Evolutionary conservation across 305 asterid genomes (phyloP).

Genomic region (Solanum chacoense): DNA sequence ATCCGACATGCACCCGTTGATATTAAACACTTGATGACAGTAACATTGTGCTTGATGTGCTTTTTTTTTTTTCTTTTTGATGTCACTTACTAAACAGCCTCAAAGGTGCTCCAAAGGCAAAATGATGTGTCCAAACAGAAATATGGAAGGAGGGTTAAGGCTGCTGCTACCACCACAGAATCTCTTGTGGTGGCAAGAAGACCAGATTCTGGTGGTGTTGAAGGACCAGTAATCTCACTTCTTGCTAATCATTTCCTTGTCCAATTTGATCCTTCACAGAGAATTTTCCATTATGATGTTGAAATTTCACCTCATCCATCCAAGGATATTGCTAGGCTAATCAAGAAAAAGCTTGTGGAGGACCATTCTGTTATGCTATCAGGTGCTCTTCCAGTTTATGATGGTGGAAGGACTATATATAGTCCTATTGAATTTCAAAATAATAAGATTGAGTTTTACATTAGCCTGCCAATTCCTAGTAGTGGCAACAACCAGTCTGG

Average conservation of each 20-base stretch:
- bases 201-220: slow-evolving; percentile 87
- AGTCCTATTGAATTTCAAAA: slow-evolving; percentile 70
- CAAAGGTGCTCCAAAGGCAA: slow-evolving; percentile 11
- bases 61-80: neutral
- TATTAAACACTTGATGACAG: neutral
- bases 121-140: slow-evolving; percentile 16
- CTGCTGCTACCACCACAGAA: slow-evolving; percentile 20
- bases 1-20: neutral
- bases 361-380: slow-evolving; percentile 40
- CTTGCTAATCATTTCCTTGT: slow-evolving; percentile 87
- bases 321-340: slow-evolving; percentile 58
- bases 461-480: slow-evolving; percentile 46
- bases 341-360: slow-evolving; percentile 56
- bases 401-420: slow-evolving; percentile 68
- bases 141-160: slow-evolving; percentile 24
- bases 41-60: neutral
- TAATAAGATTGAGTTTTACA: slow-evolving; percentile 52
- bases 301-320: slow-evolving; percentile 76
- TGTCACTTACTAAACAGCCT: slow-evolving; percentile 15
- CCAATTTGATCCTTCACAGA: slow-evolving; percentile 49
- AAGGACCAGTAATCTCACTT: slow-evolving; percentile 59
- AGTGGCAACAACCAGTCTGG: neutral
- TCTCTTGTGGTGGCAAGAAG: slow-evolving; percentile 53
- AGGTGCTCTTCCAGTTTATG: slow-evolving; percentile 63
- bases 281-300: slow-evolving; percentile 74